Percentiles rank a stretch among this genome's conserved stretches.
phyloP scores from a whole-genome alignment of 2,329 filamentous ascomycete genomes.

The Calonectria henricotiae region DNA sequence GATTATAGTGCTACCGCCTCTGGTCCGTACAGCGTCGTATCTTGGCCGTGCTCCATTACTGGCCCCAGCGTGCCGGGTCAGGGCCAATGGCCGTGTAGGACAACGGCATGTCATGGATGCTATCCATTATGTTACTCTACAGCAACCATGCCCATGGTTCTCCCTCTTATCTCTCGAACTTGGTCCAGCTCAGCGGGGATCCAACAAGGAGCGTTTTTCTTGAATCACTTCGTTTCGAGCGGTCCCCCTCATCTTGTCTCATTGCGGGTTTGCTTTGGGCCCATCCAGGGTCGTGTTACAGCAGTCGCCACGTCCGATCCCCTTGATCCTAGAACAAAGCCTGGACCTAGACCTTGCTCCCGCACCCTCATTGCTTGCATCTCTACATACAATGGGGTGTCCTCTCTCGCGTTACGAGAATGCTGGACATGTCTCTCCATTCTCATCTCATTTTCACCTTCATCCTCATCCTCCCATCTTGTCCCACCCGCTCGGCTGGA shows the following conservation, averaged over 20 bases:
- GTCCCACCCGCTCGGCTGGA: conserved; percentile 26
- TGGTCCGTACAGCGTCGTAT: conserved; percentile 22
- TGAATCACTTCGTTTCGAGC: neutral
- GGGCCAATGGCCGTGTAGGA: conserved; percentile 5
- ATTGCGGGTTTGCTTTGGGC: neutral
- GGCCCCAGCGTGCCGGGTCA: conserved; percentile 9
- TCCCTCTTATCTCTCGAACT: conserved; percentile 17
- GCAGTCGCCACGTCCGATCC: conserved; percentile 11
- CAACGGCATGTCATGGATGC: neutral
- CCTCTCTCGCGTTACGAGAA: conserved; percentile 5
- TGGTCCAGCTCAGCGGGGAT: neutral
- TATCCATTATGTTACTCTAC: neutral
- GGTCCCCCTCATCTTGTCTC: conserved; percentile 13
- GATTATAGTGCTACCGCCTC: neutral
- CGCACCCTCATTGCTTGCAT: conserved; percentile 19
- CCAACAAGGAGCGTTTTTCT: neutral
- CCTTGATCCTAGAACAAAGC: conserved; percentile 17
- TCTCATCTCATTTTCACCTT: neutral
- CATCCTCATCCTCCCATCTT: conserved; percentile 1
- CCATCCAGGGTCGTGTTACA: conserved; percentile 22
- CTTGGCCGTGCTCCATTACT: conserved; percentile 23
- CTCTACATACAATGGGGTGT: conserved; percentile 8
- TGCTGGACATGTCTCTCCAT: neutral
- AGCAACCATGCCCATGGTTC: neutral
- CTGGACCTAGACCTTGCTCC: neutral